Evolutionary conservation across 176 grass and related monocot genomes (phyloP).

Genomic region (Puya raimondii): DNA sequence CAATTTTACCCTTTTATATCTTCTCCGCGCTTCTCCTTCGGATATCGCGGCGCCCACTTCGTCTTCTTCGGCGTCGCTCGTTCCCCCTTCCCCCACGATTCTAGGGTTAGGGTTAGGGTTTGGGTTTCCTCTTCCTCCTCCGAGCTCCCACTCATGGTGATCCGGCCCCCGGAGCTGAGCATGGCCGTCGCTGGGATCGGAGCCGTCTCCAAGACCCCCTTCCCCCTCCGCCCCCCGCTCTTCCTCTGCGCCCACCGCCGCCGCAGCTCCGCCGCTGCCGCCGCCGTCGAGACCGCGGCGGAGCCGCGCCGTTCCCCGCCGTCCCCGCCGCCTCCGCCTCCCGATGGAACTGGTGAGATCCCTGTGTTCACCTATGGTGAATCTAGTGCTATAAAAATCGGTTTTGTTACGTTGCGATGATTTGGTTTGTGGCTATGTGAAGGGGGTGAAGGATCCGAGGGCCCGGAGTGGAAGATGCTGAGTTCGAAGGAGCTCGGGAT

Average conservation of each 20-base stretch:
- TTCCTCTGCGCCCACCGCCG: slow-evolving; percentile 38
- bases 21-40: too few relatives aligned
- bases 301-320: slow-evolving; percentile 1
- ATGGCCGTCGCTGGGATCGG: slow-evolving; percentile 38
- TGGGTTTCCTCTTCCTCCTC: slow-evolving; percentile 4
- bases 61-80: not conserved
- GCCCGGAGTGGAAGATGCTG: slow-evolving; percentile 56
- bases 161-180: slow-evolving; percentile 47
- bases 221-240: slow-evolving; percentile 22
- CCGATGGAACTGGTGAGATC: slow-evolving; percentile 12
- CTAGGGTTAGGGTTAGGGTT: not conserved
- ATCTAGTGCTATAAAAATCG: too few relatives aligned
- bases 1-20: too few relatives aligned
- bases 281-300: slow-evolving; percentile 13
- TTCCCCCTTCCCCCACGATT: not conserved
- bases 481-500: slow-evolving; percentile 62
- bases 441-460: slow-evolving; percentile 29
- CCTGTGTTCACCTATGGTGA: too few relatives aligned
- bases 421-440: slow-evolving; percentile 3
- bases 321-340: not conserved
- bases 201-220: slow-evolving; percentile 29
- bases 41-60: too few relatives aligned
- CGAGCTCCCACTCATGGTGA: slow-evolving; percentile 33
- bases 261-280: slow-evolving; percentile 21
- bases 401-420: not conserved